phyloP scores from a whole-genome alignment of 176 grass and related monocot species.

The Juncus inflexus region DNA sequence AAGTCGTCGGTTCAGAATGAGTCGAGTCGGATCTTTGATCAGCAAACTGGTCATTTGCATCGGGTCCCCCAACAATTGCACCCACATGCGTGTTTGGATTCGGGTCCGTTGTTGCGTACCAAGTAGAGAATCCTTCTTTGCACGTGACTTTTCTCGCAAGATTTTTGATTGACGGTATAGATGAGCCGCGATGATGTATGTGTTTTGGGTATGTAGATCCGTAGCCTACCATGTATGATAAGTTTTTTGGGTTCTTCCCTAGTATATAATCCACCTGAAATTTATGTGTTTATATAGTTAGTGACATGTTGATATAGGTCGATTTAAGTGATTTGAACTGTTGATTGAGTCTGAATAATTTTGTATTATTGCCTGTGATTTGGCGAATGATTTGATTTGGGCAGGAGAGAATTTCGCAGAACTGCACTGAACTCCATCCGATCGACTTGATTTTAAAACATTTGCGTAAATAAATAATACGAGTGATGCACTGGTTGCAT shows the following conservation, averaged over 20 bases:
- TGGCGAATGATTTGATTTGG: constrained; percentile 49
- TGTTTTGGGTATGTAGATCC: constrained; percentile 24
- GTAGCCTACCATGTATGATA: constrained; percentile 48
- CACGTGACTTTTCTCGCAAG: constrained; percentile 41
- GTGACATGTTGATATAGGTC: too few species aligned
- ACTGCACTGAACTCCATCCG: constrained; percentile 32
- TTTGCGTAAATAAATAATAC: constrained; percentile 48
- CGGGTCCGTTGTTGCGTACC: constrained; percentile 12
- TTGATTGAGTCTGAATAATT: neutral
- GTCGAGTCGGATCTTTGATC: constrained; percentile 43
- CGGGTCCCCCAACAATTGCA: constrained; percentile 41
- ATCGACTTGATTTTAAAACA: constrained; percentile 12
- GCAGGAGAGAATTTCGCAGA: constrained; percentile 33
- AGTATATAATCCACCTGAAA: constrained; percentile 58
- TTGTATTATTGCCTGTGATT: constrained; percentile 37
- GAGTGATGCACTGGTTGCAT: constrained; percentile 25
- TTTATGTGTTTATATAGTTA: neutral
- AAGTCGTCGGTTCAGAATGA: constrained; percentile 46
- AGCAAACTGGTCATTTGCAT: constrained; percentile 40
- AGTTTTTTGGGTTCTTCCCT: constrained; percentile 36
- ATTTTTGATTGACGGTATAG: constrained; percentile 37
- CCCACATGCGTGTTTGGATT: constrained; percentile 47
- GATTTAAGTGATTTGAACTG: too few species aligned
- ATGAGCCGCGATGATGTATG: constrained; percentile 48
- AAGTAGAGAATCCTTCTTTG: constrained; percentile 43